Evolutionary conservation across 495 filamentous ascomycete species (phyloP).

Genomic region (Aspergillus egyptiacus): DNA sequence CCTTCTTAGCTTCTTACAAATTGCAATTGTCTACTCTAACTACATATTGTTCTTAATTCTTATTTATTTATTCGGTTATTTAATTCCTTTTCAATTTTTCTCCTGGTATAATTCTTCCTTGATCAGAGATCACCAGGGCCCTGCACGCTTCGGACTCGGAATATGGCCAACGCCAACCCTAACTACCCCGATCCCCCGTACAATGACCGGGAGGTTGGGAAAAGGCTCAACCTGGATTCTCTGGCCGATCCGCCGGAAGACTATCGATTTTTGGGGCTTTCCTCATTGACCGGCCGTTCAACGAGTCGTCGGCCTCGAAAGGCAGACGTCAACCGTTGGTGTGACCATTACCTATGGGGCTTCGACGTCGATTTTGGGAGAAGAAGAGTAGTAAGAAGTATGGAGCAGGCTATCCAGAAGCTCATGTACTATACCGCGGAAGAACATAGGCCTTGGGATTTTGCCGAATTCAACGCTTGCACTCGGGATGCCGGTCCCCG

Average conservation of each 20-base stretch:
- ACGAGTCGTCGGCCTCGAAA: not conserved
- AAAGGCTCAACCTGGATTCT: constrained; percentile 12
- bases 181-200: constrained; percentile 10
- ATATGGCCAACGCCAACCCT: not conserved
- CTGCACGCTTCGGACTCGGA: not conserved
- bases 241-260: constrained; percentile 25
- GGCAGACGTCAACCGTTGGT: not conserved
- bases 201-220: not conserved
- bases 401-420: constrained; percentile 19
- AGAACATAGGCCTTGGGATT: constrained; percentile 14
- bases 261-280: constrained; percentile 10
- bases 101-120: too few species aligned
- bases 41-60: too few species aligned
- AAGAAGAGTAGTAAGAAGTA: not conserved
- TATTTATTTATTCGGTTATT: too few species aligned
- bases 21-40: too few species aligned
- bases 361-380: constrained; percentile 15
- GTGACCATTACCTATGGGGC: constrained; percentile 28
- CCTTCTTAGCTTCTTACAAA: too few species aligned
- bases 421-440: constrained; percentile 25
- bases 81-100: too few species aligned
- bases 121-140: not conserved
- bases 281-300: not conserved
- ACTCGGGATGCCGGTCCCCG: constrained; percentile 34
- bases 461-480: constrained; percentile 17